Evolutionary conservation across 2,329 filamentous ascomycete genomes (phyloP).

Genomic region (Nectriaceae sp.): DNA sequence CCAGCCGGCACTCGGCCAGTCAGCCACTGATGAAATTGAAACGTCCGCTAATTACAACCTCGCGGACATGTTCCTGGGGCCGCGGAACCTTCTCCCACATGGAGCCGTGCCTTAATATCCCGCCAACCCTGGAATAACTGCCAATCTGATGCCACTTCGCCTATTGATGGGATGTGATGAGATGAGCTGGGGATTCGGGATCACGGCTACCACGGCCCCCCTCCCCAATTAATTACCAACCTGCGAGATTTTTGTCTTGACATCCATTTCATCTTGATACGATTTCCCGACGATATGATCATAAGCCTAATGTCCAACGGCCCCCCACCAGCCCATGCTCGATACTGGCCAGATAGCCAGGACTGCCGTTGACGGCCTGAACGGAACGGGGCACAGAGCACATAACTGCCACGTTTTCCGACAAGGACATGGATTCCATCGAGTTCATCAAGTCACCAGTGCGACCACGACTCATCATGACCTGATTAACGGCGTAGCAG

Average conservation of each 20-base stretch:
- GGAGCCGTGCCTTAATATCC: constrained; percentile 18
- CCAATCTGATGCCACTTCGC: constrained; percentile 18
- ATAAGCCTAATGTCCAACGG: constrained; percentile 8
- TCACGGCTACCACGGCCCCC: constrained; percentile 17
- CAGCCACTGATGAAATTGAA: constrained; percentile 3
- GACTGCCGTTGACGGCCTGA: constrained; percentile 17
- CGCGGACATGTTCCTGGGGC: constrained; percentile 9
- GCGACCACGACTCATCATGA: constrained; percentile 15
- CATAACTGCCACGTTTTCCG: constrained; percentile 16
- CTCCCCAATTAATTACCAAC: constrained; percentile 16
- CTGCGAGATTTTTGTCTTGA: constrained; percentile 17
- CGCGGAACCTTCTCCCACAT: constrained; percentile 13
- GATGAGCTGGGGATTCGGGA: constrained; percentile 11
- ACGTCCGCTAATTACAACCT: constrained; percentile 12
- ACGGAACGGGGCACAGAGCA: constrained; percentile 11
- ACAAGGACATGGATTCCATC: constrained; percentile 13
- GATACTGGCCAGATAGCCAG: constrained; percentile 16
- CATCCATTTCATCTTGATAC: constrained; percentile 7
- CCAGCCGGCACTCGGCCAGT: background rate
- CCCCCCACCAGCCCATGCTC: constrained; percentile 14
- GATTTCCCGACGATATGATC: constrained; percentile 2
- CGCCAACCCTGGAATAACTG: constrained; percentile 16
- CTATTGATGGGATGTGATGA: constrained; percentile 19
- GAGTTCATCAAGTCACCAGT: constrained; percentile 15
- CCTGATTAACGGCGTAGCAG: constrained; percentile 18